Base-by-base conservation (phyloP, 208 protist species). In the Leishmania martiniquensis region DNA sequence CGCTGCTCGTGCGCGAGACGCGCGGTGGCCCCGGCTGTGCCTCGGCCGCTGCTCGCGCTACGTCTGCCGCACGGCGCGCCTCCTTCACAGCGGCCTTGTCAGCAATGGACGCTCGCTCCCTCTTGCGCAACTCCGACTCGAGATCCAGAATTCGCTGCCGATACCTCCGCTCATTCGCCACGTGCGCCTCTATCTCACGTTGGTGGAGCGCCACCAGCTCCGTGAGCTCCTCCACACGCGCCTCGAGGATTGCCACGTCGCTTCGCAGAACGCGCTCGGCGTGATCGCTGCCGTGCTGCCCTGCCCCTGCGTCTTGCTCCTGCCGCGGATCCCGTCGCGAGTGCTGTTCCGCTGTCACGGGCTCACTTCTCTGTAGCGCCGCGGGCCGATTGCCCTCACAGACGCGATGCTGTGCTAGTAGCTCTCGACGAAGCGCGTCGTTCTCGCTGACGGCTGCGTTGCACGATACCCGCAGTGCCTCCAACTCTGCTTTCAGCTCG, bases 171-270 rank as follows among this genome's bases (percentile, higher is more conserved):
- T 95, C 91, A 63, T 81, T 85, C 32, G 77, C 62, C 0, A 87
- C 86, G 78, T 89, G 81, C 22, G 76, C 81, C 22, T 84, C 76
- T 22, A 93, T 90, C 52, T 94, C 89, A 3, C 65, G 51, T 63
- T 96, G 92, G 59, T 94, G 89, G 42, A 84, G 80, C 44, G 77
- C 54, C 0, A 91, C 79, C 52, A 91, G 78, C 45, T 88, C 84
- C 17, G 85, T 67, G 39, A 91, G 68, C 73, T 84, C 82, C 9
- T 47, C 17, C 20, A 85, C 78, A 20, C 85, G 85, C 60, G 80
- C 68, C 39, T 76, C 76, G 9, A 83, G 75, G 34, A 89, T n/a
- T 37, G 72, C 71, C 34, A 87, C 54, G 10, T 86, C 75, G 25
- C 80, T 80, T 13, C 66, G 65, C 52, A 77, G 34, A 42, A 59